A percentile compares a stretch with the other conserved stretches of the same genome.
These are phyloP conservation scores for Nissolia schottii DNA, from an alignment of 306 rosid genomes.

Conservation along the genomic window DNA sequence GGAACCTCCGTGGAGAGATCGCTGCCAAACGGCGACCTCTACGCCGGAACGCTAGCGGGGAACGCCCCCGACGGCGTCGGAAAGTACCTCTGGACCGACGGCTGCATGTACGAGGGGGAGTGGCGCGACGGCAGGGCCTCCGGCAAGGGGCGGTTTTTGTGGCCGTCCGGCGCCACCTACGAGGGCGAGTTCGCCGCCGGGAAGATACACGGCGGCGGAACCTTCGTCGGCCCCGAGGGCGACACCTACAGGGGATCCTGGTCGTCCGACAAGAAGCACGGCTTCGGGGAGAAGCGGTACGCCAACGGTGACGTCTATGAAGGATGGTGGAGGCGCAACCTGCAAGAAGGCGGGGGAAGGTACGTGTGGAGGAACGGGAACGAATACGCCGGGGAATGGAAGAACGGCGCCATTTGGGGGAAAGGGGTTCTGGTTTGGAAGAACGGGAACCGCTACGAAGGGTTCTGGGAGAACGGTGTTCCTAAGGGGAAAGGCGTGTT, in stretches of 20 bases:
- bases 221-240: slow-evolving; percentile 37
- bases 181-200: slow-evolving; percentile 42
- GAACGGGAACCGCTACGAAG: slow-evolving; percentile 42
- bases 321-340: slow-evolving; percentile 43
- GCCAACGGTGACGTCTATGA: slow-evolving; percentile 47
- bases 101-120: slow-evolving; percentile 50
- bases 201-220: slow-evolving; percentile 35
- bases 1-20: slow-evolving; percentile 23
- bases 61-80: slow-evolving; percentile 42
- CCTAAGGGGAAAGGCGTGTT: slow-evolving; percentile 41
- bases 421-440: slow-evolving; percentile 39
- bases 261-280: slow-evolving; percentile 39
- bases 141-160: slow-evolving; percentile 40
- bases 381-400: slow-evolving; percentile 49
- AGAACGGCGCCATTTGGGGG: slow-evolving; percentile 33
- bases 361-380: slow-evolving; percentile 50
- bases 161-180: slow-evolving; percentile 52
- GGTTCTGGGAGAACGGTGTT: slow-evolving; percentile 47
- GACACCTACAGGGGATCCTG: slow-evolving; percentile 35
- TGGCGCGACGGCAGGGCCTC: slow-evolving; percentile 41
- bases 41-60: slow-evolving; percentile 31
- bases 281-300: slow-evolving; percentile 37
- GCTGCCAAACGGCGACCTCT: slow-evolving; percentile 40
- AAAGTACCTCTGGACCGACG: slow-evolving; percentile 47
- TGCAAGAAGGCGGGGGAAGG: slow-evolving; percentile 49